Evolutionary conservation across 441 rosid genomes (phyloP).

Genomic region (Syzygium malaccense): DNA sequence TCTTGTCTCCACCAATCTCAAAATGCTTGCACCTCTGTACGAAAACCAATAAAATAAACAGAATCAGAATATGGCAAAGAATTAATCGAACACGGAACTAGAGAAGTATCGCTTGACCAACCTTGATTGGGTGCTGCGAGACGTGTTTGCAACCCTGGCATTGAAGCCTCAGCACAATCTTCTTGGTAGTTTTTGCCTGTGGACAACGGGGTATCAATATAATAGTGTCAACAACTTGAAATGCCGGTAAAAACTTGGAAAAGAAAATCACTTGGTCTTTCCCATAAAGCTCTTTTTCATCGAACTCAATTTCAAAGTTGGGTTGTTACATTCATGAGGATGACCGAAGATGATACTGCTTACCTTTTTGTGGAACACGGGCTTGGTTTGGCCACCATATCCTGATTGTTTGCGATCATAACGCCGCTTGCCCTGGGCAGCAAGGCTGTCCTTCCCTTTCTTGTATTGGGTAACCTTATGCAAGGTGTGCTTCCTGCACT

Average conservation of each 20-base stretch:
- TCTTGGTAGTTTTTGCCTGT: conserved; percentile 16
- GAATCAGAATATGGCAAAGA: not conserved
- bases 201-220: not conserved
- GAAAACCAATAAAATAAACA: not conserved
- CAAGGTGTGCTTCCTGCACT: conserved; percentile 18
- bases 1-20: conserved; percentile 20
- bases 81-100: not conserved
- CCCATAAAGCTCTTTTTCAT: not conserved
- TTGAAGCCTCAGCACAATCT: conserved; percentile 18
- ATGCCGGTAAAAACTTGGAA: not conserved
- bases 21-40: conserved; percentile 19
- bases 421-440: conserved; percentile 13
- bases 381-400: conserved; percentile 16
- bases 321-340: not conserved
- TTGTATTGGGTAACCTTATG: conserved; percentile 16
- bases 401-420: conserved; percentile 17
- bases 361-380: conserved; percentile 18
- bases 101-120: not conserved
- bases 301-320: not conserved
- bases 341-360: not conserved
- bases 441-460: conserved; percentile 14
- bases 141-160: conserved; percentile 17
- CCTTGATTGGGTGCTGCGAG: conserved; percentile 17
- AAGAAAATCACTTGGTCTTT: not conserved
- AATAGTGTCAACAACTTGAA: not conserved